phyloP scores from a whole-genome alignment of 1,284 basidiomycete genomes.

The Schizopora paradoxa region DNA sequence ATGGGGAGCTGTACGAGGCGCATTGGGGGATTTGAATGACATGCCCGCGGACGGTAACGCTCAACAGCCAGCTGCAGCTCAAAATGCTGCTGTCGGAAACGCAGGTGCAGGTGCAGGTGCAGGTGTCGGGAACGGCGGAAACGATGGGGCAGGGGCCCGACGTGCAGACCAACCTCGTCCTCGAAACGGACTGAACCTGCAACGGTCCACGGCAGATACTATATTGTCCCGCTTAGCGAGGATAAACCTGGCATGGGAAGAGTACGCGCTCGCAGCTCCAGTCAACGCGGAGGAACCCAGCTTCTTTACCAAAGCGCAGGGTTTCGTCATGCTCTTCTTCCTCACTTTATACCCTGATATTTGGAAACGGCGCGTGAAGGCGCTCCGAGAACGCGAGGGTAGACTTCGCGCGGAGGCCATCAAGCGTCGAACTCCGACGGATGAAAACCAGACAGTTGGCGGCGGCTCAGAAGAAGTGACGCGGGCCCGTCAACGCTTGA shows the following conservation, averaged over 20 bases:
- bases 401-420: slow-evolving; percentile 62
- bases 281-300: slow-evolving; percentile 34
- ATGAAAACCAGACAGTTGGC: slow-evolving; percentile 31
- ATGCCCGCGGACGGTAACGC: slow-evolving; percentile 27
- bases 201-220: slow-evolving; percentile 25
- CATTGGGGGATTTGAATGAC: slow-evolving; percentile 42
- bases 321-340: slow-evolving; percentile 54
- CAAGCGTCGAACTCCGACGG: slow-evolving; percentile 34
- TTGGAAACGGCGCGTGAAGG: slow-evolving; percentile 62
- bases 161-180: slow-evolving; percentile 7
- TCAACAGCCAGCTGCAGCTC: slow-evolving; percentile 23
- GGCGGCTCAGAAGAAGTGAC: slow-evolving; percentile 25
- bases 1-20: slow-evolving; percentile 63
- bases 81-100: neutral
- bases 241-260: slow-evolving; percentile 52
- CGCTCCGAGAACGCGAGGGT: slow-evolving; percentile 60
- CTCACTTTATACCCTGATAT: slow-evolving; percentile 68
- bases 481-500: slow-evolving; percentile 38
- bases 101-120: slow-evolving; percentile 2
- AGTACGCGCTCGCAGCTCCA: slow-evolving; percentile 39
- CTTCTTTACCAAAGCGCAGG: slow-evolving; percentile 42
- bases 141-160: neutral
- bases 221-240: slow-evolving; percentile 51
- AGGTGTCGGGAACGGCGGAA: neutral
- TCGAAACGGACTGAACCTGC: slow-evolving; percentile 22